Evolutionary conservation across 176 grass and related monocot species (phyloP).

Genomic region (Aegilops speltoides): DNA sequence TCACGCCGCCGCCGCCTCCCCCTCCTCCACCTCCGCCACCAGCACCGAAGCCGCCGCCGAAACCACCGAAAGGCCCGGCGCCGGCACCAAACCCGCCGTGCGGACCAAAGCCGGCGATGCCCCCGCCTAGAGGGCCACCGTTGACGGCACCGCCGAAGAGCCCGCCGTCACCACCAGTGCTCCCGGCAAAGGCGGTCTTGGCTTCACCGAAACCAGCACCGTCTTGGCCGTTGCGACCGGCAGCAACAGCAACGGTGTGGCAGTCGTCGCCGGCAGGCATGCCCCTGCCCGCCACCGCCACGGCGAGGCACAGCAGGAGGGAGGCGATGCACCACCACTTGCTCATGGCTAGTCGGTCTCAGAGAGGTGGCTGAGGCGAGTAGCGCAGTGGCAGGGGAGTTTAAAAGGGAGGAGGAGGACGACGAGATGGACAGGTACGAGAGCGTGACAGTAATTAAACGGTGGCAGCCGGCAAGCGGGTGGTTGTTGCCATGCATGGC

Average conservation of each 20-base stretch:
- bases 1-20: not conserved
- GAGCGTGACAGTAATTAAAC: slow-evolving; percentile 17
- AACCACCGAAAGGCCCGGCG: slow-evolving; percentile 31
- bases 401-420: slow-evolving; percentile 31
- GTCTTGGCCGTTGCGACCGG: not conserved
- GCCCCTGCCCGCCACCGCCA: not conserved
- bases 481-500: slow-evolving; percentile 18
- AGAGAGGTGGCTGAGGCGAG: not conserved
- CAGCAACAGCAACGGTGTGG: not conserved
- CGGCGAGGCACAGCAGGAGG: slow-evolving; percentile 42
- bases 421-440: slow-evolving; percentile 12
- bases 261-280: slow-evolving; percentile 13
- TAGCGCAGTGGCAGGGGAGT: not conserved
- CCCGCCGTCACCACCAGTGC: slow-evolving; percentile 12
- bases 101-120: slow-evolving; percentile 22
- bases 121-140: slow-evolving; percentile 37
- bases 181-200: slow-evolving; percentile 29
- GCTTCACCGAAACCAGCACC: not conserved
- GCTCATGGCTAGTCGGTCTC: not conserved
- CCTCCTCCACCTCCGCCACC: slow-evolving; percentile 37
- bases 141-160: slow-evolving; percentile 36
- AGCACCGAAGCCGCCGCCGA: slow-evolving; percentile 35
- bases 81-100: slow-evolving; percentile 30
- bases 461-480: not conserved
- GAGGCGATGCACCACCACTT: slow-evolving; percentile 37